Conservation (phyloP, 179 eudicot genomes). For the Beta lomatogona region DNA sequence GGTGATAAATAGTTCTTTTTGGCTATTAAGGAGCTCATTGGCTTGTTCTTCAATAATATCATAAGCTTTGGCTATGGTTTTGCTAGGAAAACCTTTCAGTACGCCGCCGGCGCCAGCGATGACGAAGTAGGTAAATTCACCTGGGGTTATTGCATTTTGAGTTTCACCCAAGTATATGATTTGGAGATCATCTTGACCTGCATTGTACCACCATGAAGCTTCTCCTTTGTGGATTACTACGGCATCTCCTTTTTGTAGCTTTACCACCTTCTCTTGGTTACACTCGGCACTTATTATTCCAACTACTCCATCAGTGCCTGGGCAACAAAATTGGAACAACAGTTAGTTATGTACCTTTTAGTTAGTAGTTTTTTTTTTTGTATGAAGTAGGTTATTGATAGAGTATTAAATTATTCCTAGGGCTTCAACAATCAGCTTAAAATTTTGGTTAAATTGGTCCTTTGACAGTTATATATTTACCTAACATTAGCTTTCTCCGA, state of each 20-base stretch:
- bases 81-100: constrained; percentile 29
- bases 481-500: too few relatives aligned
- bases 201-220: constrained; percentile 54
- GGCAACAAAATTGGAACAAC: too few relatives aligned
- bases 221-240: constrained; percentile 30
- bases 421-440: too few relatives aligned
- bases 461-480: too few relatives aligned
- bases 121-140: constrained; percentile 31
- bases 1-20: constrained; percentile 23
- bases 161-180: constrained; percentile 44
- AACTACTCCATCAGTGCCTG: too few relatives aligned
- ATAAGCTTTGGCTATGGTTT: constrained; percentile 27
- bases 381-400: too few relatives aligned
- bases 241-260: constrained; percentile 36
- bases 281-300: neutral
- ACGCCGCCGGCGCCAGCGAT: constrained; percentile 31
- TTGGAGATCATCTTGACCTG: constrained; percentile 28
- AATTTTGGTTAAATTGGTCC: too few relatives aligned
- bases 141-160: constrained; percentile 4
- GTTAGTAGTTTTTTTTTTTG: too few relatives aligned
- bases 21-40: constrained; percentile 20
- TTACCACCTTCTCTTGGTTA: constrained; percentile 31
- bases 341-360: too few relatives aligned
- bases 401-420: too few relatives aligned
- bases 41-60: constrained; percentile 27